Base-by-base conservation (phyloP, 495 filamentous ascomycete genomes). In the Penicillium turbatum region DNA sequence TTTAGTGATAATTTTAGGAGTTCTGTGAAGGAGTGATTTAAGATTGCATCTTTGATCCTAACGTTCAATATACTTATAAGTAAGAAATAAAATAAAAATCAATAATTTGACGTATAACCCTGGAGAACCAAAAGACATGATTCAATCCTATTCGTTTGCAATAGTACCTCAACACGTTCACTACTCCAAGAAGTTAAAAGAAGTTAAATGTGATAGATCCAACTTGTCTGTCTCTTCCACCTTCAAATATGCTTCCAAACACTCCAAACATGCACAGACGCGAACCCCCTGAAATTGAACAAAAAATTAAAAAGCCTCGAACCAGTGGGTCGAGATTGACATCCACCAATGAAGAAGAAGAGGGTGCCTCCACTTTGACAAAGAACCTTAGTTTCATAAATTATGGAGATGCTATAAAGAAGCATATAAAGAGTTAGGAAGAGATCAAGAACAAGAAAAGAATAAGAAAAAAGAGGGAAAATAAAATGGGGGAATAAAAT, bases 231-330 rank as follows among this genome's bases (percentile, higher is more conserved):
- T 2, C 21, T 24, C 21, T 24, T n/a, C n/a, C 21, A 4, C 21
- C 21, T 24, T 24, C 21, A 24, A 24, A 4, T 4, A 24, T 24
- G 4, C 21, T 24, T 24, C 4, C 21, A 24, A 24, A 24, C 21
- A 24, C 2, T 24, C 21, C 21, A 24, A 24, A 24, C 21, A 24
- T 24, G 24, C 64, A 64, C 60, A 60, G 59, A 60, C 60, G 55
- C 54, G 55, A 48, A 41, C 26, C 61, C 66, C 66, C 62, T 67
- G 62, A 65, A 61, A 41, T 6, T n/a, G 1, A 37, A 13, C 1
- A 37, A 16, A 5, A 15, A 19, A 41, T 2, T 2, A 24, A 24
- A 24, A 24, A 24, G 48, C 37, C 59, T 59, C 52, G 55, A 61
- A 60, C 63, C 57, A 38, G 61, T 64, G 57, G 58, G 52, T 27